Evolutionary conservation across 1,284 basidiomycete species (phyloP).

Genomic region (Heterobasidion parviporum): DNA sequence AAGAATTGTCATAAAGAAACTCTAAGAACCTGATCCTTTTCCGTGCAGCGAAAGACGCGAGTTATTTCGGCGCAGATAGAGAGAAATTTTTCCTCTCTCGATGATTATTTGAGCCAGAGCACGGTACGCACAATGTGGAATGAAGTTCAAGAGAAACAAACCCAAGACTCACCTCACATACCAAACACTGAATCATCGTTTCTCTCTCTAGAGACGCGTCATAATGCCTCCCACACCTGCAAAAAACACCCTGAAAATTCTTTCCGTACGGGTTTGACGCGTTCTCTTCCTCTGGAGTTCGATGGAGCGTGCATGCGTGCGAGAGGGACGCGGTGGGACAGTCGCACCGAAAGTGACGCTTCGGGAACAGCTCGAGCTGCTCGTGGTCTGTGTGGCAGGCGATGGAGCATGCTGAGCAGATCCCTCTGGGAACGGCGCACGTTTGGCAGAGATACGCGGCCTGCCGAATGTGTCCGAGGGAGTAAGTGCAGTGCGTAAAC

Average conservation of each 20-base stretch:
- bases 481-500: slow-evolving; percentile 67
- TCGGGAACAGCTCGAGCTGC: slow-evolving; percentile 78
- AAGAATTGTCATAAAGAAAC: no score
- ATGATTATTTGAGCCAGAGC: no score
- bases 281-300: slow-evolving; percentile 43
- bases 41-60: neutral
- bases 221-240: slow-evolving; percentile 62
- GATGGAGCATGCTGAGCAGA: slow-evolving; percentile 76
- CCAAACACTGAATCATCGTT: slow-evolving; percentile 79
- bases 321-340: slow-evolving; percentile 59
- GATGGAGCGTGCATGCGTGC: slow-evolving; percentile 57
- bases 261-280: slow-evolving; percentile 54
- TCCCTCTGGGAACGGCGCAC: slow-evolving; percentile 46
- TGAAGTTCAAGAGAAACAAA: slow-evolving; percentile 9
- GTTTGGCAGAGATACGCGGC: slow-evolving; percentile 71
- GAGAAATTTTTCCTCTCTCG: no score
- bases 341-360: slow-evolving; percentile 72
- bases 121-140: neutral
- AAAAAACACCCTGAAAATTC: slow-evolving; percentile 64
- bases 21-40: no score
- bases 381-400: slow-evolving; percentile 78
- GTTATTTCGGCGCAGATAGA: neutral
- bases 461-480: slow-evolving; percentile 53
- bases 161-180: slow-evolving; percentile 56
- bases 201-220: slow-evolving; percentile 63